Base-by-base conservation (phyloP, 805 yeast genomes). In the Henningerozyma blattae region DNA sequence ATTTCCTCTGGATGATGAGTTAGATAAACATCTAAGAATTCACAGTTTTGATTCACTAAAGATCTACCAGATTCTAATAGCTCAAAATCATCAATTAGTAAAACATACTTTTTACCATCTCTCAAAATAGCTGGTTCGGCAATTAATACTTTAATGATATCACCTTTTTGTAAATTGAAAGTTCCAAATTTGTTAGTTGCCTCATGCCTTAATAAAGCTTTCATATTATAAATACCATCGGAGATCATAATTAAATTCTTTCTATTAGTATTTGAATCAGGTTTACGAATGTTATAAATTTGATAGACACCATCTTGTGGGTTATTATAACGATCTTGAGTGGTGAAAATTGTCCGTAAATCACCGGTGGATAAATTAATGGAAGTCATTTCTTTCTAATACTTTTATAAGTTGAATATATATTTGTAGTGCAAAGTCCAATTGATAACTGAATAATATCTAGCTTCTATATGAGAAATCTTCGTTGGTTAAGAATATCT, bases 1-100 rank as follows among this genome's bases (percentile, higher is more conserved):
- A 40, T 33, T 46, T 72, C 76, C 25, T 67, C 69, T 3, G 82
- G 80, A 52, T 78, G 75, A 13, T 60, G 62, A 26, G 59, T 64
- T 43, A 74, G 71, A 48, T 77, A 77, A 15, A 67, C 68, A 48
- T 77, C 85, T 27, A 77, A 51, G 26, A 62, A 54, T 30, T 46
- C 54, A 32, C 61, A 53, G n/a, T 58, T 43, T n/a, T 54, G 52
- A 31, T 66, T 65, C 28, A 53, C 53, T 42, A 56, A 58, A 36
- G 50, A 62, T 6, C 65, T 60, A 12, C 59, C 61, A 13, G 59
- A 50, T 27, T 58, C 54, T 18, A 63, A 48, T 12, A 70, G 53
- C 36, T 65, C 68, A 24, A 67, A 58, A 36, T 65, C 68, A 34
- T 67, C 66, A 33, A 72, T 60, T 34, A 70, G 54, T 37, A 70